phyloP scores from a whole-genome alignment of 805 yeast genomes.

The Suhomyces prunicola region DNA sequence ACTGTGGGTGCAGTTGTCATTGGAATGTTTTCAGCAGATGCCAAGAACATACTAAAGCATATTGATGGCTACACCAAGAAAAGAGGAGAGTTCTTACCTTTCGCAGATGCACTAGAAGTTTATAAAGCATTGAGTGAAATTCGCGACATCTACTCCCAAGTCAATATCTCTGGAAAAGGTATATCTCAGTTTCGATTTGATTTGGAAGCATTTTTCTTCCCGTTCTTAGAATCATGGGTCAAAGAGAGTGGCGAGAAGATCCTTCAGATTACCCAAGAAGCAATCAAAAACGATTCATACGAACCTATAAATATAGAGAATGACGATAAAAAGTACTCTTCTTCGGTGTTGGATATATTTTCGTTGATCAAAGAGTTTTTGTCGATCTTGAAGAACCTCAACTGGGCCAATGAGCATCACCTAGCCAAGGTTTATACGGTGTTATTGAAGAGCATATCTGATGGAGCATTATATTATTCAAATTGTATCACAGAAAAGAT shows the following conservation, averaged over 20 bases:
- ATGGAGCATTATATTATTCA: constrained; percentile 54
- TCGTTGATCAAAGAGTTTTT: constrained; percentile 58
- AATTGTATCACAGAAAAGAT: constrained; percentile 34
- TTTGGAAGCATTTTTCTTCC: constrained; percentile 53
- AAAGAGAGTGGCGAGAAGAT: constrained; percentile 47
- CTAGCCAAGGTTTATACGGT: constrained; percentile 58
- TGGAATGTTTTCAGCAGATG: constrained; percentile 52
- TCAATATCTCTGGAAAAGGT: constrained; percentile 31
- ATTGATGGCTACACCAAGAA: constrained; percentile 40
- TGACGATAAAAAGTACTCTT: constrained; percentile 45
- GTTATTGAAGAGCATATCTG: constrained; percentile 61
- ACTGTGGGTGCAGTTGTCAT: constrained; percentile 49
- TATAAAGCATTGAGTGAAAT: constrained; percentile 53
- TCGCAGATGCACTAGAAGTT: constrained; percentile 56
- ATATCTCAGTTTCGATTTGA: constrained; percentile 43
- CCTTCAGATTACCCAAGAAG: constrained; percentile 46
- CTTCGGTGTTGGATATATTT: constrained; percentile 68
- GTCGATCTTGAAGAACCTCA: constrained; percentile 52
- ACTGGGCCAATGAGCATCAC: constrained; percentile 67
- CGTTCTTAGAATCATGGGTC: constrained; percentile 37
- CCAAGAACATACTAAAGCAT: constrained; percentile 48
- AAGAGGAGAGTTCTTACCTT: constrained; percentile 36
- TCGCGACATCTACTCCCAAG: constrained; percentile 50
- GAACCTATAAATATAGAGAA: constrained; percentile 45
- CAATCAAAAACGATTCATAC: constrained; percentile 58